Base-by-base conservation (phyloP, 1,284 basidiomycete species). In the Butyriboletus appendiculatus region DNA sequence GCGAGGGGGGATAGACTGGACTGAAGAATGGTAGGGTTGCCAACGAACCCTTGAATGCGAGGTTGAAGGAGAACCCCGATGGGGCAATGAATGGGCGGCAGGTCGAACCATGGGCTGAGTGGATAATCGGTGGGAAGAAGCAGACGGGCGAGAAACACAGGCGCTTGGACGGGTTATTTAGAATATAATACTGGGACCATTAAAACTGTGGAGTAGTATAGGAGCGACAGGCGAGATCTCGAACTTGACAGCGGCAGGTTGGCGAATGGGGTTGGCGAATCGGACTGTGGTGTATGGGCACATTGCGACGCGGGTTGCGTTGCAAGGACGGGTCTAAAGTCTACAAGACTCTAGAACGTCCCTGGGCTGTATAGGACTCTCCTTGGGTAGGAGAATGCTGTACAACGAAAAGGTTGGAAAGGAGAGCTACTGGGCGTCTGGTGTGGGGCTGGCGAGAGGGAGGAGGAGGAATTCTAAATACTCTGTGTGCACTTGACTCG, bases 11-110 rank as follows among this genome's bases (percentile, higher is more conserved):
- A 73, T 38, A 43, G 69, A 53, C 20, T 62, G 62, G 41, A 59
- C 15, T 5, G 66, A 59, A 67, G 72, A 59, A 59, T 73, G 68
- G 70, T 90, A 90, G 58, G 88, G 87, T 72, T 90, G 88, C 87
- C 88, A 90, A 63, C 86, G 84, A 64, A 83, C 75, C 69, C 84
- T 75, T 38, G 66, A 48, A 46, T 71, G 68, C 26, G 71, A 55
- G 0, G 68, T 59, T 54, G 86, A 80, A 14, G 82, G 80, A 46
- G 83, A 81, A 42, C 84, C 85, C 75, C 86, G 75, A 68, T 88
- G 85, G 74, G 85, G 78, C 55, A 88, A 72, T 15, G 82, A 77
- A 56, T 88, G 84, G 18, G 79, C 73, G 33, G 83, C 68, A 16
- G 83, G 73, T 74, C 86, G 82, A 81, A 88, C 73, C 66, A 64